These are phyloP conservation scores for Rosa lucieae DNA, from an alignment of 306 rosid genomes.

Conservation along the genomic window DNA sequence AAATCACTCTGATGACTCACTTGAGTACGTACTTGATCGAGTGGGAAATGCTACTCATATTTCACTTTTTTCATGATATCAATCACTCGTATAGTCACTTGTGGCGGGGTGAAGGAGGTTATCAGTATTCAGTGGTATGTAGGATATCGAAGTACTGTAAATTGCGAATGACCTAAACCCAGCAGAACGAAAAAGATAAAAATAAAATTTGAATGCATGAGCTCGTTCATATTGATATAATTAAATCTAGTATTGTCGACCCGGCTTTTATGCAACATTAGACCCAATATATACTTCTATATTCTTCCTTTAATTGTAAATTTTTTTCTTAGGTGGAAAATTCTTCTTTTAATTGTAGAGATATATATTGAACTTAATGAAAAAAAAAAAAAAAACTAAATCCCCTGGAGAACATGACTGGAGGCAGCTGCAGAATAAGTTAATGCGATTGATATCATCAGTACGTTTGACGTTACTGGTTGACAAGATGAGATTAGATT, in stretches of 20 bases:
- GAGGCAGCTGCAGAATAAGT: not conserved
- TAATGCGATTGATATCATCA: not conserved
- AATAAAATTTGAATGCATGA: not conserved
- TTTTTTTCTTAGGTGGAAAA: too few relatives aligned
- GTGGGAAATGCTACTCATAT: not conserved
- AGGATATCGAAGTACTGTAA: not conserved
- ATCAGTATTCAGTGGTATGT: not conserved
- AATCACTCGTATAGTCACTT: not conserved
- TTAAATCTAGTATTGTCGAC: too few relatives aligned
- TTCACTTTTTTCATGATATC: not conserved
- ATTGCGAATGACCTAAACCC: not conserved
- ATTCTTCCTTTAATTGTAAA: too few relatives aligned
- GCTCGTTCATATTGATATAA: too few relatives aligned
- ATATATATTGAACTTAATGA: too few relatives aligned
- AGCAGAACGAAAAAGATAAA: not conserved
- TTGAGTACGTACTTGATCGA: not conserved
- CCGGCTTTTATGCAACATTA: too few relatives aligned
- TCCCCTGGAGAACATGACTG: not conserved
- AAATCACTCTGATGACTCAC: not conserved
- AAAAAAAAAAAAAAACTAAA: too few relatives aligned
- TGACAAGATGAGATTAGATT: not conserved
- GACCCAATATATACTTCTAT: too few relatives aligned
- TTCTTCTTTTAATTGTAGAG: too few relatives aligned
- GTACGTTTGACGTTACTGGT: not conserved
- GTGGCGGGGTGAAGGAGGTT: too few relatives aligned